A percentile compares a stretch with the other conserved stretches of the same genome.
Conservation (phyloP, 2,329 filamentous ascomycete genomes). For the Fusarium longipes region DNA sequence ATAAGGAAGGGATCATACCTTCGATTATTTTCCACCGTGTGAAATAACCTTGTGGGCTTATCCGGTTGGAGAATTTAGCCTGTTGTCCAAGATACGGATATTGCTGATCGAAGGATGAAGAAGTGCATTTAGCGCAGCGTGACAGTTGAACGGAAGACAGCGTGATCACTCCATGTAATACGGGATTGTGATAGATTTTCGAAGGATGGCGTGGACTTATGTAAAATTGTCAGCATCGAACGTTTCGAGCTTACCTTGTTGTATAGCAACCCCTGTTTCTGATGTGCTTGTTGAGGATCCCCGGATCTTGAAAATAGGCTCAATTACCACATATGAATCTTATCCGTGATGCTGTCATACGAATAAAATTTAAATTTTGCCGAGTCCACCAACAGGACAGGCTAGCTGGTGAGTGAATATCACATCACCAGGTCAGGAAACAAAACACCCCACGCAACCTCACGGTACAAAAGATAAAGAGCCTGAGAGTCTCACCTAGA, state of each 20-base stretch:
- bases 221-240: background rate
- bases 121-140: background rate
- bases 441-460: no score
- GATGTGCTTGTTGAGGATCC: background rate
- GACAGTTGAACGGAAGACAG: background rate
- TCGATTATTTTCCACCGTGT: background rate
- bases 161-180: background rate
- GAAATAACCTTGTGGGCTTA: conserved; percentile 1
- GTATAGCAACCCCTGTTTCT: background rate
- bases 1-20: conserved; percentile 9
- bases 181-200: background rate
- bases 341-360: background rate
- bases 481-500: no score
- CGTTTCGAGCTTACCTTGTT: background rate
- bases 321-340: conserved; percentile 1
- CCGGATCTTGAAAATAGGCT: conserved; percentile 4
- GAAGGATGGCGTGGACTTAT: background rate
- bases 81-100: conserved; percentile 5
- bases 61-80: conserved; percentile 10
- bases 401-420: background rate
- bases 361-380: background rate
- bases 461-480: no score
- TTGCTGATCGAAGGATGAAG: background rate
- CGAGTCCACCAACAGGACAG: background rate
- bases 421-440: no score